A percentile compares a stretch with the other conserved stretches of the same genome.
These are phyloP conservation scores for Pochonia chlamydosporia DNA, from an alignment of 2,329 filamentous ascomycete genomes.

Conservation along the genomic window DNA sequence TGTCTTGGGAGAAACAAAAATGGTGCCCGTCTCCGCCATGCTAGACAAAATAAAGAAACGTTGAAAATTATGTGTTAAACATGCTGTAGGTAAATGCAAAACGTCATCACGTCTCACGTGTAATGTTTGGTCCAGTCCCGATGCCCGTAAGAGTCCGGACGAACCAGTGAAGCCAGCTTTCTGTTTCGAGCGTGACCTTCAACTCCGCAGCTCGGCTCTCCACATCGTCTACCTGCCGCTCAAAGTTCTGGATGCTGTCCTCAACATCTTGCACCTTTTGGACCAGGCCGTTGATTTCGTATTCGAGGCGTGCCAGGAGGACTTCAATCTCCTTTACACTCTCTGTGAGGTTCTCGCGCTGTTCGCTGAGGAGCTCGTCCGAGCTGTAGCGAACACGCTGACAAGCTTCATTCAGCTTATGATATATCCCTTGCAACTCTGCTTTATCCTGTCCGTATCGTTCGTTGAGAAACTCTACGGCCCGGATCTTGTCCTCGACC, in stretches of 20 bases:
- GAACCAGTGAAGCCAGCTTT: constrained; percentile 60
- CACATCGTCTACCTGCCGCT: constrained; percentile 67
- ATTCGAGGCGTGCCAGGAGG: constrained; percentile 80
- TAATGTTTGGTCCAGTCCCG: constrained; percentile 54
- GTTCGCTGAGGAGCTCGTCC: constrained; percentile 62
- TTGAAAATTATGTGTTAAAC: no score
- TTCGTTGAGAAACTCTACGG: constrained; percentile 54
- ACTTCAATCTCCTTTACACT: constrained; percentile 73
- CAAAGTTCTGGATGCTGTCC: constrained; percentile 73
- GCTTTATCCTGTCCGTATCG: constrained; percentile 58
- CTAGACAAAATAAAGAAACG: background rate
- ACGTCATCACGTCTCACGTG: constrained; percentile 20
- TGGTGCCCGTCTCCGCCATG: background rate
- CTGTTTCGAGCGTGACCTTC: constrained; percentile 55
- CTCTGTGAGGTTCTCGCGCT: constrained; percentile 64
- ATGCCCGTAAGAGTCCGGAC: constrained; percentile 56
- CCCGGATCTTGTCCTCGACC: constrained; percentile 52
- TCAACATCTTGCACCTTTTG: constrained; percentile 83
- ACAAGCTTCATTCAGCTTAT: constrained; percentile 64
- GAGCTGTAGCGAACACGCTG: constrained; percentile 61
- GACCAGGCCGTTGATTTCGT: constrained; percentile 77
- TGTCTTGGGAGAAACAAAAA: background rate
- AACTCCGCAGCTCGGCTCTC: constrained; percentile 60
- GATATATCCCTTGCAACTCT: constrained; percentile 61
- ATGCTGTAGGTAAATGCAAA: constrained; percentile 1